Evolutionary conservation across 2,329 filamentous ascomycete genomes (phyloP).

Genomic region (Beauveria scarabaeidicola): DNA sequence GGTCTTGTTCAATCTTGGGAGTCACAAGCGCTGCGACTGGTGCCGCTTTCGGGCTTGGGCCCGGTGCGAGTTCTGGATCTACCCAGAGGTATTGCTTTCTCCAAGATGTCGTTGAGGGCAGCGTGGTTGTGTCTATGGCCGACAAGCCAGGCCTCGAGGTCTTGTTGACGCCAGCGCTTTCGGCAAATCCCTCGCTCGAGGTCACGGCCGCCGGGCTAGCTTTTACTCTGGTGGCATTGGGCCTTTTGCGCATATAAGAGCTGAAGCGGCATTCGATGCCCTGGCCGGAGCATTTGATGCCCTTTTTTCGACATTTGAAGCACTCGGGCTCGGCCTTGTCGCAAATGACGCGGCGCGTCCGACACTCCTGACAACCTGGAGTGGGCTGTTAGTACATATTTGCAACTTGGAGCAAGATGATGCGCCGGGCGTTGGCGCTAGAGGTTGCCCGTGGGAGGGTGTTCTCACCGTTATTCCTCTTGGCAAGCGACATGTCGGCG

Average conservation of each 20-base stretch:
- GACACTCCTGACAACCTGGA: slow-evolving; percentile 31
- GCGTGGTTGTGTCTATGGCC: neutral
- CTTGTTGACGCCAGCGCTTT: neutral
- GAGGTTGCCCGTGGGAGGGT: neutral
- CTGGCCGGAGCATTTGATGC: slow-evolving; percentile 30
- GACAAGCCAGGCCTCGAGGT: neutral
- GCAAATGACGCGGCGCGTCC: slow-evolving; percentile 29
- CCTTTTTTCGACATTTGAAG: slow-evolving; percentile 30
- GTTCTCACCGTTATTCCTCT: slow-evolving; percentile 19
- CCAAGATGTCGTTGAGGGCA: neutral
- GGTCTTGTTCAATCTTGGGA: neutral
- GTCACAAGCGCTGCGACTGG: neutral
- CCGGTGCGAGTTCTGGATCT: neutral
- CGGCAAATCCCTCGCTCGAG: neutral
- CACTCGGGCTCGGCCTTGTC: slow-evolving; percentile 31
- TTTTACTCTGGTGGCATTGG: slow-evolving; percentile 12
- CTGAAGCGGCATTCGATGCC: slow-evolving; percentile 29
- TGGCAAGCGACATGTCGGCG: slow-evolving; percentile 19
- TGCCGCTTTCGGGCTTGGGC: neutral
- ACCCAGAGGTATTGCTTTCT: slow-evolving; percentile 3
- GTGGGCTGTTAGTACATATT: neutral
- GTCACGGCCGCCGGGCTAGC: neutral
- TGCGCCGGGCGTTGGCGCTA: too few relatives aligned
- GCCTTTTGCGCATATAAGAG: slow-evolving; percentile 19
- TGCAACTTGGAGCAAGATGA: neutral